Conservation (phyloP, 2,329 filamentous ascomycete genomes). For the Trichothecium roseum region DNA sequence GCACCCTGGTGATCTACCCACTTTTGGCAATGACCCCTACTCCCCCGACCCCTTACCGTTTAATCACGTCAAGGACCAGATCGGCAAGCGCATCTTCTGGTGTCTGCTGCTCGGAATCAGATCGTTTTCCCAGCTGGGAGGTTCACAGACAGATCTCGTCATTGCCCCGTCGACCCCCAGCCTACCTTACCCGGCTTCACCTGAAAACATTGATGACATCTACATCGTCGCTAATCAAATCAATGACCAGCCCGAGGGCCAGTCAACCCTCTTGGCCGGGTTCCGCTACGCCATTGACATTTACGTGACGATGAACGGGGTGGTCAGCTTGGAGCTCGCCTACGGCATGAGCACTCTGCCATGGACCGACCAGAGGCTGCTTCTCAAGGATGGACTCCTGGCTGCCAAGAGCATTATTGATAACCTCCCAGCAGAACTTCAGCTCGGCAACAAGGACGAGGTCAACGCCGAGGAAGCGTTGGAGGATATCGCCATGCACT, state of each 20-base stretch:
- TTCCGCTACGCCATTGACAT: slow-evolving; percentile 74
- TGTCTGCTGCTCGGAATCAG: slow-evolving; percentile 67
- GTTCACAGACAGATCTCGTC: slow-evolving; percentile 58
- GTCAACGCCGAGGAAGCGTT: slow-evolving; percentile 25
- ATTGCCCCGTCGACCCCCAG: slow-evolving; percentile 67
- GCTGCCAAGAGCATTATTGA: slow-evolving; percentile 60
- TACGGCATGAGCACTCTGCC: slow-evolving; percentile 71
- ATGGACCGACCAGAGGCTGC: slow-evolving; percentile 66
- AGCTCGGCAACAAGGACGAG: slow-evolving; percentile 34
- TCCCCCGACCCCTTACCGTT: slow-evolving; percentile 36
- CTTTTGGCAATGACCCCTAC: slow-evolving; percentile 27
- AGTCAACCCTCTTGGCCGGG: slow-evolving; percentile 61
- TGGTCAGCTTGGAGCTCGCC: slow-evolving; percentile 71
- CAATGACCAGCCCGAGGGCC: slow-evolving; percentile 55
- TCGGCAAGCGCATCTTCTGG: slow-evolving; percentile 76
- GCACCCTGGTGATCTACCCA: slow-evolving; percentile 25
- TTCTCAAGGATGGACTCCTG: slow-evolving; percentile 61
- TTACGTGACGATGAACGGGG: slow-evolving; percentile 68
- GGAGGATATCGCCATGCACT: slow-evolving; percentile 37
- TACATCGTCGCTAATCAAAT: slow-evolving; percentile 65
- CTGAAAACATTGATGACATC: slow-evolving; percentile 74
- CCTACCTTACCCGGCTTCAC: slow-evolving; percentile 69
- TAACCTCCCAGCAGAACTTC: slow-evolving; percentile 58
- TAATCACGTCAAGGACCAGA: slow-evolving; percentile 62
- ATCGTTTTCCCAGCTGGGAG: slow-evolving; percentile 69